These are phyloP conservation scores for Acacia melanoxylon DNA, from an alignment of 306 rosid species.

Conservation along the genomic window DNA sequence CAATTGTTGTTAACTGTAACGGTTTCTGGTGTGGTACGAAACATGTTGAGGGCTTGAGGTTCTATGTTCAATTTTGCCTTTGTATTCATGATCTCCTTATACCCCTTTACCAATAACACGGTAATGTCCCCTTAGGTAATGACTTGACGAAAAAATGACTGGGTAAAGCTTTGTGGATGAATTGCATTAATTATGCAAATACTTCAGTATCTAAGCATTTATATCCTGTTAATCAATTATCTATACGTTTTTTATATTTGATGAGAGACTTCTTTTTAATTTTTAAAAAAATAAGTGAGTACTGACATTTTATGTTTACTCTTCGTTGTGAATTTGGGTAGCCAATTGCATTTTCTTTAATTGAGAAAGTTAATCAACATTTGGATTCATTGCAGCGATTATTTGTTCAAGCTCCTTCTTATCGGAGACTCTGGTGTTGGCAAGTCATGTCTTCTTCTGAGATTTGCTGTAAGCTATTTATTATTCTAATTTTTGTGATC, in stretches of 20 bases:
- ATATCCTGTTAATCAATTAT: background rate
- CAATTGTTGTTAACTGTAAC: background rate
- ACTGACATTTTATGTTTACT: conserved; percentile 17
- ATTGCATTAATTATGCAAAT: background rate
- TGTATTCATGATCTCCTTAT: background rate
- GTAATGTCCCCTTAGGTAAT: background rate
- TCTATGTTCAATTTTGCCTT: background rate
- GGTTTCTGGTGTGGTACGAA: background rate
- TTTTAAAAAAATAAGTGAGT: background rate
- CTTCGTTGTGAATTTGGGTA: background rate
- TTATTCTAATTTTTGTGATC: background rate
- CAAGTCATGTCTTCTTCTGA: conserved; percentile 95
- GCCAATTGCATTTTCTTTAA: background rate
- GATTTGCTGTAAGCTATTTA: conserved; percentile 87
- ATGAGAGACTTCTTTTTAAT: background rate
- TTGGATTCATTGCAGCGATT: conserved; percentile 62
- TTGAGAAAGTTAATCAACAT: conserved; percentile 26
- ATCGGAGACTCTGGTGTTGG: conserved; percentile 99
- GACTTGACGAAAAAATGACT: background rate
- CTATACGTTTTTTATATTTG: background rate
- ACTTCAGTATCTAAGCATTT: background rate
- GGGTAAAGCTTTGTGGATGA: conserved; percentile 3
- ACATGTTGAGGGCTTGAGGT: background rate
- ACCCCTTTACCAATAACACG: background rate
- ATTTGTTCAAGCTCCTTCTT: conserved; percentile 95